Evolutionary conservation across 1,139 yeast species (phyloP).

Genomic region (Blastobotrys arbuscula): DNA sequence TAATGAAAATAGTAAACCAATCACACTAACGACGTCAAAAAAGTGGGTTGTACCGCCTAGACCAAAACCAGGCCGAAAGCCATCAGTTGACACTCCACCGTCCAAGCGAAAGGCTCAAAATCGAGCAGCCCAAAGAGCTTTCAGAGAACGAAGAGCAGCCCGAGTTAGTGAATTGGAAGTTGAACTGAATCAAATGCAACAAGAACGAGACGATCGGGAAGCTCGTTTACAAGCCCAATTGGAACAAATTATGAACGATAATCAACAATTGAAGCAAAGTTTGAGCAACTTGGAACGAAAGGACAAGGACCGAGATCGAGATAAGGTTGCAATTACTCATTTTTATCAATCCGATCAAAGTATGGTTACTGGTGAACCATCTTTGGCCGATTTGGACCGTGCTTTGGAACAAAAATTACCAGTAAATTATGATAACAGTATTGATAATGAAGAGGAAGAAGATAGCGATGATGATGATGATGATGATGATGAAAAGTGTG

Average conservation of each 20-base stretch:
- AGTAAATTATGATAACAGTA: constrained; percentile 18
- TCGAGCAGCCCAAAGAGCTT: constrained; percentile 93
- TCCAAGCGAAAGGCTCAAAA: constrained; percentile 82
- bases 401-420: constrained; percentile 38
- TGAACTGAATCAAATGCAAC: constrained; percentile 55
- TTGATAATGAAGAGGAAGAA: constrained; percentile 28
- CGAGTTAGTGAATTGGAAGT: constrained; percentile 50
- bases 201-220: constrained; percentile 39
- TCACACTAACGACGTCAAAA: constrained; percentile 51
- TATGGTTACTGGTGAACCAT: constrained; percentile 11
- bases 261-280: constrained; percentile 18
- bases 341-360: too few species aligned
- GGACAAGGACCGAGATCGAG: too few species aligned
- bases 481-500: constrained; percentile 44
- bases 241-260: constrained; percentile 20
- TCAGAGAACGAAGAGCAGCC: constrained; percentile 72
- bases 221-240: constrained; percentile 19
- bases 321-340: too few species aligned
- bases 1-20: not conserved
- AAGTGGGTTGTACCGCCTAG: constrained; percentile 91
- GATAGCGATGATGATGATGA: constrained; percentile 8
- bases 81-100: constrained; percentile 52
- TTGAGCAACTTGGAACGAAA: constrained; percentile 17
- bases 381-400: constrained; percentile 36
- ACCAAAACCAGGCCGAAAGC: constrained; percentile 87